These are phyloP conservation scores for Barnettozyma populi DNA, from an alignment of 805 yeast species.

Conservation along the genomic window DNA sequence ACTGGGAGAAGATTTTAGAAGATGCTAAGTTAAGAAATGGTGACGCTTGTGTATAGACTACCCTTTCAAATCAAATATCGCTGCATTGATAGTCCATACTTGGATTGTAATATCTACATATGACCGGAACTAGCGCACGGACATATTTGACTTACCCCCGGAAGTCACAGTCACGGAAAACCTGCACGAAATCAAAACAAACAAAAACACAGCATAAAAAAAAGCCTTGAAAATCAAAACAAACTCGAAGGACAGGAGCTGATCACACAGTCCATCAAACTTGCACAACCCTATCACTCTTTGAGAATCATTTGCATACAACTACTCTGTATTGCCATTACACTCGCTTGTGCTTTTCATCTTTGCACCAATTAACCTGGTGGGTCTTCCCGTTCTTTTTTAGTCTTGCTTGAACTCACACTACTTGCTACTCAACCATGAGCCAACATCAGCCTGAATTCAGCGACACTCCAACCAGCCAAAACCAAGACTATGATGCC, in stretches of 20 bases:
- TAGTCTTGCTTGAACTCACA: background rate
- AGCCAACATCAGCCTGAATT: background rate
- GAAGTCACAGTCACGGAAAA: background rate
- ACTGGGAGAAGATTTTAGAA: conserved; percentile 45
- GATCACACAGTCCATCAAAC: background rate
- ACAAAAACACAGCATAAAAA: background rate
- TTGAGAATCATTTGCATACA: too few species aligned
- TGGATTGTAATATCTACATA: too few species aligned
- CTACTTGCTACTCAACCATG: background rate
- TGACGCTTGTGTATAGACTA: conserved; percentile 3
- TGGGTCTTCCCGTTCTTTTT: background rate
- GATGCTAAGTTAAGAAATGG: conserved; percentile 37
- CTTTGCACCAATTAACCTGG: background rate
- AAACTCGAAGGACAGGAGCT: background rate
- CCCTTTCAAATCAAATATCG: background rate
- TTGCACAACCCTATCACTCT: background rate
- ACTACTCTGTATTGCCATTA: background rate
- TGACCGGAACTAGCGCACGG: background rate
- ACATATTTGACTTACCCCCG: conserved; percentile 10
- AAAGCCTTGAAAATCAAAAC: background rate
- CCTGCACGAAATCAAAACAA: conserved; percentile 4
- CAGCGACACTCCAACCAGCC: conserved; percentile 1
- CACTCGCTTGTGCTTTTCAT: background rate
- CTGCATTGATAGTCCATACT: background rate
- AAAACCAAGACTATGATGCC: conserved; percentile 22